A percentile compares a stretch with the other conserved stretches of the same genome.
Evolutionary conservation across 768 basidiomycete species (phyloP).

Genomic region (Pleurotus tuoliensis): DNA sequence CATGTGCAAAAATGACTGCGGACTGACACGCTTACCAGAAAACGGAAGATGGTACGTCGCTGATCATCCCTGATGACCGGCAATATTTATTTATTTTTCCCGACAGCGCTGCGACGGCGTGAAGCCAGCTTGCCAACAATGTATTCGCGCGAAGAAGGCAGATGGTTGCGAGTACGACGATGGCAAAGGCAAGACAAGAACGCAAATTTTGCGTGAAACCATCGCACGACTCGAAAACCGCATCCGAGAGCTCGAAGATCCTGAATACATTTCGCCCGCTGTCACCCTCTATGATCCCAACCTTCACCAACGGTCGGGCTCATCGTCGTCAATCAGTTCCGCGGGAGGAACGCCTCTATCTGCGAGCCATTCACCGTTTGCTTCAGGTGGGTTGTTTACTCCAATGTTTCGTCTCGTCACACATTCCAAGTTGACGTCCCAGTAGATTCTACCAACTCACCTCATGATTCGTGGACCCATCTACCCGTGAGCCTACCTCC

Average conservation of each 20-base stretch:
- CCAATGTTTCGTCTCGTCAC: background rate
- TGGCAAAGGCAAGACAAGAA: slow-evolving; percentile 80
- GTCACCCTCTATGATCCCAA: slow-evolving; percentile 72
- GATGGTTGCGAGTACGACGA: slow-evolving; percentile 80
- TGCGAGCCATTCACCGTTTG: slow-evolving; percentile 57
- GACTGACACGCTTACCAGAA: slow-evolving; percentile 33
- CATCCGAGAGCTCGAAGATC: slow-evolving; percentile 71
- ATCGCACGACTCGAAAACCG: slow-evolving; percentile 69
- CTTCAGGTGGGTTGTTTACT: slow-evolving; percentile 37
- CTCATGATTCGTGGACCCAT: slow-evolving; percentile 48
- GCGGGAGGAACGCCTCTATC: slow-evolving; percentile 48
- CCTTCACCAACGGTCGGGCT: slow-evolving; percentile 45
- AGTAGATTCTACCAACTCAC: slow-evolving; percentile 44
- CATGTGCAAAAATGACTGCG: slow-evolving; percentile 8
- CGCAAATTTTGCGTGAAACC: slow-evolving; percentile 74
- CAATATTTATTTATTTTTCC: slow-evolving; percentile 13
- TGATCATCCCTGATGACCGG: slow-evolving; percentile 4
- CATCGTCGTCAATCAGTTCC: slow-evolving; percentile 49
- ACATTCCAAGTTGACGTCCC: slow-evolving; percentile 8
- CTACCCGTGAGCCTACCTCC: slow-evolving; percentile 22
- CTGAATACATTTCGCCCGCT: slow-evolving; percentile 65
- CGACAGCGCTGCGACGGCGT: slow-evolving; percentile 70
- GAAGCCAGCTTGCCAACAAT: slow-evolving; percentile 79
- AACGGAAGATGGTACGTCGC: slow-evolving; percentile 61
- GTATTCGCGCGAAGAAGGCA: slow-evolving; percentile 70